These are phyloP conservation scores for Alloteropsis semialata DNA, from an alignment of 176 grass and related monocot genomes.

Conservation along the genomic window DNA sequence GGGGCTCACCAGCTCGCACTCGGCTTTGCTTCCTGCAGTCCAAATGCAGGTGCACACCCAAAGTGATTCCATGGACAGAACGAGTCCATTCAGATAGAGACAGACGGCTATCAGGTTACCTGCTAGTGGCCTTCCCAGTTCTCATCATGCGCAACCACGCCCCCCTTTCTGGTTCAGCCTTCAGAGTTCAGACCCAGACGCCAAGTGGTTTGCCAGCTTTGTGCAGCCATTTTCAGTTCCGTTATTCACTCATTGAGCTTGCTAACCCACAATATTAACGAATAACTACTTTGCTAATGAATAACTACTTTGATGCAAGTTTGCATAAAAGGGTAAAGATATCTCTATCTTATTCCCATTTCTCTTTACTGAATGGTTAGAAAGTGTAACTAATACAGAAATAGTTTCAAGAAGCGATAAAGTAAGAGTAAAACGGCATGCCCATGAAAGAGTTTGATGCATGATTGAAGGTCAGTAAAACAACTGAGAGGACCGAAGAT, in stretches of 20 bases:
- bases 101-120: constrained; percentile 18
- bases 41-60: constrained; percentile 20
- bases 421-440: neutral
- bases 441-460: neutral
- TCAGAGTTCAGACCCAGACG: constrained; percentile 28
- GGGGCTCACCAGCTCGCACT: constrained; percentile 43
- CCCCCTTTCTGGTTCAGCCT: constrained; percentile 35
- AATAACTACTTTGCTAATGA: neutral
- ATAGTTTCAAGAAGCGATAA: neutral
- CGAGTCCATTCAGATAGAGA: constrained; percentile 45
- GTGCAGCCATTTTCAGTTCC: neutral
- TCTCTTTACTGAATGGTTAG: neutral
- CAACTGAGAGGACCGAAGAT: neutral
- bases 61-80: constrained; percentile 33
- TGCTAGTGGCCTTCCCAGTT: constrained; percentile 21
- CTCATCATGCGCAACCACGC: constrained; percentile 35
- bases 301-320: neutral
- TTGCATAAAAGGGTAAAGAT: neutral
- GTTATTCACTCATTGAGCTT: neutral
- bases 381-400: neutral
- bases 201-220: constrained; percentile 25
- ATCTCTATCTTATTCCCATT: neutral
- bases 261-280: constrained; percentile 15
- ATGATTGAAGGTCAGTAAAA: neutral
- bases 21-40: constrained; percentile 38